Percentiles rank a stretch among this genome's conserved stretches.
Evolutionary conservation across 257 asterid genomes (phyloP).

Genomic region (Solanum corneliomulleri): DNA sequence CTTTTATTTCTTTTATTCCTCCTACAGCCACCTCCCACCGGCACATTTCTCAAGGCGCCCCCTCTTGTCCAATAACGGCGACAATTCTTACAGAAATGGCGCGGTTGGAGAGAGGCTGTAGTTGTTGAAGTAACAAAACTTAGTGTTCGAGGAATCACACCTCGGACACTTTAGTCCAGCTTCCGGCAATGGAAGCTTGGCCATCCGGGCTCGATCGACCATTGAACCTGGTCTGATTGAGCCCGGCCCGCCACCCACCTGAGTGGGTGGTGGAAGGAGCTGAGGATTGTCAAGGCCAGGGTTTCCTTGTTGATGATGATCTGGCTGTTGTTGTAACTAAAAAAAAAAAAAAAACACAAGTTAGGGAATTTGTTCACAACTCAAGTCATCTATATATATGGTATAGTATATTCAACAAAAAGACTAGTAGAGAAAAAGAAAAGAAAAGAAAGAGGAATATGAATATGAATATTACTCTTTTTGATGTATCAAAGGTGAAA

Average conservation of each 20-base stretch:
- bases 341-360: neutral
- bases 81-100: conserved; percentile 35
- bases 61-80: conserved; percentile 35
- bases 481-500: neutral
- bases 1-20: conserved; percentile 27
- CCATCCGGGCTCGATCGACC: conserved; percentile 29
- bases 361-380: neutral
- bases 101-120: conserved; percentile 29
- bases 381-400: neutral
- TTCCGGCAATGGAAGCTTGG: conserved; percentile 19
- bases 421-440: conserved; percentile 4
- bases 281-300: conserved; percentile 7
- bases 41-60: conserved; percentile 31
- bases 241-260: conserved; percentile 7
- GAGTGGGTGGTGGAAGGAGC: conserved; percentile 1
- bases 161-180: conserved; percentile 33
- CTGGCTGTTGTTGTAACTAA: conserved; percentile 27
- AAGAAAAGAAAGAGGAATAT: neutral
- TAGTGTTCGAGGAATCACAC: conserved; percentile 29
- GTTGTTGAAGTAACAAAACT: conserved; percentile 38
- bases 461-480: conserved; percentile 30
- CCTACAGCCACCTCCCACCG: conserved; percentile 32
- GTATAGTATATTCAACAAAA: conserved; percentile 29
- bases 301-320: conserved; percentile 17
- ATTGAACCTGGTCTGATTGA: conserved; percentile 30